A percentile compares a stretch with the other conserved stretches of the same genome.
Conservation (phyloP, 108 stramenopile genomes). For the Aurantiochytrium sp. region DNA sequence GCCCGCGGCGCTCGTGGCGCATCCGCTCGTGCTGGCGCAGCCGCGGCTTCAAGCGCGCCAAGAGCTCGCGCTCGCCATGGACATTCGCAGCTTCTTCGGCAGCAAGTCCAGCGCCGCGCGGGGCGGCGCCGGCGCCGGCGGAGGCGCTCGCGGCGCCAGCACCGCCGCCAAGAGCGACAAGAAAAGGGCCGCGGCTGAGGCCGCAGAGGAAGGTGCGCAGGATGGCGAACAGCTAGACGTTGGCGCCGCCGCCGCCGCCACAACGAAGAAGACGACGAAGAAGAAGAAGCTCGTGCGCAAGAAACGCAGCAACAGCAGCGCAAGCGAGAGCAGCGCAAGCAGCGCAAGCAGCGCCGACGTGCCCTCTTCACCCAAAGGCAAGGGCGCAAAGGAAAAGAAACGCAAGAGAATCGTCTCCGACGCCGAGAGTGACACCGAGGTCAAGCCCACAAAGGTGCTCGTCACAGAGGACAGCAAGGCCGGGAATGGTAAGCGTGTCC, state of each 20-base stretch:
- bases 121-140: background rate
- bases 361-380: background rate
- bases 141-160: background rate
- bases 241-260: no score
- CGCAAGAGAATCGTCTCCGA: background rate
- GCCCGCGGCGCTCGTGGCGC: no score
- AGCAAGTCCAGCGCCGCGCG: background rate
- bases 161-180: background rate
- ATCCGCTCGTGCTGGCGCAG: no score
- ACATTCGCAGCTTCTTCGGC: conserved; percentile 1
- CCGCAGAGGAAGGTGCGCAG: background rate
- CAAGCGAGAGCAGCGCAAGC: background rate
- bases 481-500: background rate
- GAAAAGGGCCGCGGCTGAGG: background rate
- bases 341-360: no score
- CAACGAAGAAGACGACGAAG: background rate
- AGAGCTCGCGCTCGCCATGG: background rate
- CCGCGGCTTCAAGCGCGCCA: no score
- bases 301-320: background rate
- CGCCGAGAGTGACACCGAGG: background rate
- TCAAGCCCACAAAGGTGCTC: background rate
- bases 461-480: background rate
- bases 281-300: background rate
- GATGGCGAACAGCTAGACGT: no score
- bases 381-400: background rate